Base-by-base conservation (phyloP, 352 stramenopile genomes). In the Phytophthora agathidicida region DNA sequence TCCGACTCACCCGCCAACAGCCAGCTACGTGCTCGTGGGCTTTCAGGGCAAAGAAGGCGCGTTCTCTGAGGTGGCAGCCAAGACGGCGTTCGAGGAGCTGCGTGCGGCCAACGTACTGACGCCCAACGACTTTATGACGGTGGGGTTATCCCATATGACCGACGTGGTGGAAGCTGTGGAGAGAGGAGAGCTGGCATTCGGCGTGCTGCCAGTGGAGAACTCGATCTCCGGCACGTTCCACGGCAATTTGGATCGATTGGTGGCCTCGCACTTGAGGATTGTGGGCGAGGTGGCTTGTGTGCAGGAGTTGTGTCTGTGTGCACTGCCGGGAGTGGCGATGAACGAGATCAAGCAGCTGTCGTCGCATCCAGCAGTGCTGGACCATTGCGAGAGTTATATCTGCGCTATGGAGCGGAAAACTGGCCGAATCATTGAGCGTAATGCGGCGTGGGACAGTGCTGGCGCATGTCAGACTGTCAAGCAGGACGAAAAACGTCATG, bases 141-240 rank as follows among this genome's bases (percentile, higher is more conserved):
- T 89, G 16, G 75, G 75, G 7, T 81, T 86, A 35, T 71, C 78
- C 20, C 77, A 87, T 24, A 66, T 87, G 23, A 57, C 54, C 22
- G 71, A 86, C 33, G 77, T 89, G 44, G 53, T 91, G 58, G 73
- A 76, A 19, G 77, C 77, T 7, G 65, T 89, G 10, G 73, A 87
- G 47, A 71, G 74, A n/a, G 74, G 73, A 7, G 74, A 84, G 37
- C 69, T 89, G 28, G 67, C 80, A 20, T 89, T 77, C 53, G 82
- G 61, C 23, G 80, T 91, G 30, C 31, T 91, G 37, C 82, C 82
- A 2, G 71, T 89, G 35, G 77, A 89, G 51, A 89, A 91, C 71
- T 91, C 80, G 7, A 77, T 87, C 47, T 89, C 79, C 1, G 82
- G 79, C 46, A 91, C 77, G 26, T 89, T 91, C 48, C 82, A 91